Evolutionary conservation across 2,329 filamentous ascomycete species (phyloP), one percentile per base, ranked within the genome.

Genomic region (Hymenoscyphus fructigenus): DNA sequence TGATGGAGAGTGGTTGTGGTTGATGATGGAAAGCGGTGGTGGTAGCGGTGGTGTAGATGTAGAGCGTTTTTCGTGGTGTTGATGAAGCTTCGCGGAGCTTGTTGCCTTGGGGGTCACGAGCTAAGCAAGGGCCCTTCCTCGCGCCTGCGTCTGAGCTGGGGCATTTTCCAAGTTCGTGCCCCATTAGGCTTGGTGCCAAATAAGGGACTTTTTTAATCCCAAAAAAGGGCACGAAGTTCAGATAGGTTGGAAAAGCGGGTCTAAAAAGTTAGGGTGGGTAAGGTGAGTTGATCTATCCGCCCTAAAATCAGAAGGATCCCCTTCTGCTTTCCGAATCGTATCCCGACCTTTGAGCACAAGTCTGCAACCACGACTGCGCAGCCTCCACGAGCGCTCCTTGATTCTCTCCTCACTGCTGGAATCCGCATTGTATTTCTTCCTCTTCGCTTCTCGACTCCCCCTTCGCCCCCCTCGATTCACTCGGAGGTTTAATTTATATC

Each of bases 401-500:
- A 53, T 26, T 53, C 47, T 26, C 10, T 10, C 10, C 9, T 23
- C n/a, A 20, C 47, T 53, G 47, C 47, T 23, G 47, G 47, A 23
- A 53, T 14, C 10, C 47, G 20, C 47, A 14, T 26, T 53, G 47
- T 53, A 26, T 26, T 53, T 53, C 9, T 23, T 10, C 3, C 20
- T 53, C 47, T 26, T 26, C 47, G 20, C 47, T 50, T 50, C n/a
- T 50, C 44, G 44, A 36, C 20, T 20, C 12, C 20, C n/a, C 47
- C 3, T 53, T 53, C 23, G 20, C 47, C 12, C 23, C 20, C 20
- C 20, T 53, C 47, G 47, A 53, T 53, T 53, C 47, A 41, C 34
- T 44, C 20, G 57, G 23, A 59, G 44, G n/a, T 59, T 36, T 59
- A 44, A 59, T 59, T 41, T 59, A 59, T 59, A 59, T 59, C 57